These are phyloP conservation scores for Catunica adiposa DNA, from an alignment of 2,329 filamentous ascomycete genomes.

Conservation along the genomic window DNA sequence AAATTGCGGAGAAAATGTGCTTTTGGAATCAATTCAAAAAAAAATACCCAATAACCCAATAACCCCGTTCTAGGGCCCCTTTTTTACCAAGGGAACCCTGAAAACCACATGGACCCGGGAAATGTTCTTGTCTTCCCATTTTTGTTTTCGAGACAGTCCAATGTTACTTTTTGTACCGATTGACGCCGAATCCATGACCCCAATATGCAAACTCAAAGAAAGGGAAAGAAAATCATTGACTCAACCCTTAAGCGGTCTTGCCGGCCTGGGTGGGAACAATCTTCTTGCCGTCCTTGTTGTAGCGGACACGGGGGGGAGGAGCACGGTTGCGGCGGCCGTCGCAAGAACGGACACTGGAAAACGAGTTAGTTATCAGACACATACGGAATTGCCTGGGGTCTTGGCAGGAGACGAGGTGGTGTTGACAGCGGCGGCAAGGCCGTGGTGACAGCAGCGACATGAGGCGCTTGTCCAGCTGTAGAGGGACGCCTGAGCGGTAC, in stretches of 20 bases:
- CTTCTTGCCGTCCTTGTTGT: constrained; percentile 99
- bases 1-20: constrained; percentile 3
- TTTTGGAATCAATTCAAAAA: constrained; percentile 10
- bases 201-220: constrained; percentile 2
- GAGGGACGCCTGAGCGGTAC: constrained; percentile 3
- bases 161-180: constrained; percentile 13
- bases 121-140: constrained; percentile 9
- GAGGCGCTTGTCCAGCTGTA: constrained; percentile 10
- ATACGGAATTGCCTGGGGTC: neutral
- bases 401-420: neutral
- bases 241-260: constrained; percentile 33
- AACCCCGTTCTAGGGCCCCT: constrained; percentile 5
- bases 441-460: constrained; percentile 6
- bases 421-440: neutral
- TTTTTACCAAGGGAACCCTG: constrained; percentile 7
- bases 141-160: constrained; percentile 6
- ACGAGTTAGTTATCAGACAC: constrained; percentile 25
- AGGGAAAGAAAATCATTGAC: neutral
- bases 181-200: constrained; percentile 11
- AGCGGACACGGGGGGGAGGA: constrained; percentile 89
- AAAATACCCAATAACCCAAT: constrained; percentile 9
- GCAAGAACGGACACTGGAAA: constrained; percentile 76
- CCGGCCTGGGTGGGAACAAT: constrained; percentile 69
- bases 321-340: constrained; percentile 98
- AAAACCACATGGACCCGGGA: constrained; percentile 9